Evolutionary conservation across 805 yeast genomes (phyloP).

Genomic region (Lachancea dasiensis): DNA sequence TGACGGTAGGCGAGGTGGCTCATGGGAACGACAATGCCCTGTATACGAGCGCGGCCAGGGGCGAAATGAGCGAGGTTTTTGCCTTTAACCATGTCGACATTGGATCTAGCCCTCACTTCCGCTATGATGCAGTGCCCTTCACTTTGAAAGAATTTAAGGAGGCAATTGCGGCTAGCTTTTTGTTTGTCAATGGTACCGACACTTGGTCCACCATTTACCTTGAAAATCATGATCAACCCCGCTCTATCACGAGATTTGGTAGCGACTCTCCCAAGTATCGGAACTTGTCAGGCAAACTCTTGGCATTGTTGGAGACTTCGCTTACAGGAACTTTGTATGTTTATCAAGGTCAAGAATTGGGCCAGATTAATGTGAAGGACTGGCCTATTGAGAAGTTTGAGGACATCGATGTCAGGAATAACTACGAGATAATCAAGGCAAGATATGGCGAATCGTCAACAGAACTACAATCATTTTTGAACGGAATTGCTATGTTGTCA

Average conservation of each 20-base stretch:
- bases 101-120: conserved; percentile 36
- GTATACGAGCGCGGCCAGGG: conserved; percentile 35
- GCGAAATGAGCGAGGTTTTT: conserved; percentile 39
- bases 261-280: conserved; percentile 35
- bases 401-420: conserved; percentile 44
- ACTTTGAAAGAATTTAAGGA: conserved; percentile 38
- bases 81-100: conserved; percentile 31
- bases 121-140: conserved; percentile 26
- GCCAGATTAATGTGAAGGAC: conserved; percentile 42
- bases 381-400: conserved; percentile 47
- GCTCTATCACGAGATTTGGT: conserved; percentile 48
- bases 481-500: conserved; percentile 35
- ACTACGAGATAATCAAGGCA: conserved; percentile 33
- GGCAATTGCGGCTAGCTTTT: conserved; percentile 33
- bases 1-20: conserved; percentile 56
- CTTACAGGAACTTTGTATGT: conserved; percentile 51
- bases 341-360: conserved; percentile 60
- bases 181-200: conserved; percentile 43
- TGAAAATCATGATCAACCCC: conserved; percentile 56
- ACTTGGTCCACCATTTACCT: conserved; percentile 51
- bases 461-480: conserved; percentile 29
- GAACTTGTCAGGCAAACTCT: conserved; percentile 41
- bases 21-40: conserved; percentile 37
- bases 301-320: conserved; percentile 40
- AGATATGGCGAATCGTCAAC: conserved; percentile 24